These are phyloP conservation scores for Lobulomyces angularis DNA, from an alignment of 192 early-diverging fungal genomes.

Conservation along the genomic window DNA sequence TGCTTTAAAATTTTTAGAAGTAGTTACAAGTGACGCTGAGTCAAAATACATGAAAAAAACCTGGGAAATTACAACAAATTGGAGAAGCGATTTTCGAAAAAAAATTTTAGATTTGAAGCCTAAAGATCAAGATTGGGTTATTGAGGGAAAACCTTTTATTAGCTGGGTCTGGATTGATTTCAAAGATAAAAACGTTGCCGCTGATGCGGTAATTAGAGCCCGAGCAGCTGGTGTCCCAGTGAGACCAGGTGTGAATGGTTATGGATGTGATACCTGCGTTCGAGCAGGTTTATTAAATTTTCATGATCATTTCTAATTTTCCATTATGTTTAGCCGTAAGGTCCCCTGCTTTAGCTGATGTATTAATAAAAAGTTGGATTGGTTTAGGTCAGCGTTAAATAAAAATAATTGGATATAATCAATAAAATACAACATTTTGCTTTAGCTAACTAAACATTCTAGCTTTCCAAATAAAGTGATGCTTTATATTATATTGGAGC, in stretches of 20 bases:
- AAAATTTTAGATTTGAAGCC: slow-evolving; percentile 23
- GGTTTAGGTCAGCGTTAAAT: too few relatives aligned
- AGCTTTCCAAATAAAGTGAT: too few relatives aligned
- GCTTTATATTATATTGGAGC: too few relatives aligned
- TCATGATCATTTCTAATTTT: too few relatives aligned
- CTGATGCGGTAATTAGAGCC: slow-evolving; percentile 51
- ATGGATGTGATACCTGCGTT: slow-evolving; percentile 59
- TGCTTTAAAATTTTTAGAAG: slow-evolving; percentile 70
- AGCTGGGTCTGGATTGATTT: slow-evolving; percentile 86
- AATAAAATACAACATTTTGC: too few relatives aligned
- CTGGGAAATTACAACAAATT: slow-evolving; percentile 59
- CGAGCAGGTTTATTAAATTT: slow-evolving; percentile 67
- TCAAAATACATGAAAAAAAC: slow-evolving; percentile 56
- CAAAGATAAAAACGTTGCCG: slow-evolving; percentile 37
- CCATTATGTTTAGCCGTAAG: too few relatives aligned
- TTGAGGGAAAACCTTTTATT: slow-evolving; percentile 61
- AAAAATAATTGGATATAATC: too few relatives aligned
- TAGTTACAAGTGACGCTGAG: slow-evolving; percentile 53
- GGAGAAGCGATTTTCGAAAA: slow-evolving; percentile 40
- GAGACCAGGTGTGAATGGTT: slow-evolving; percentile 62
- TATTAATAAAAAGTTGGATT: too few relatives aligned
- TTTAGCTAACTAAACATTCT: too few relatives aligned
- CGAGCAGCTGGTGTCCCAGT: slow-evolving; percentile 74
- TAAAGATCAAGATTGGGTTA: slow-evolving; percentile 39
- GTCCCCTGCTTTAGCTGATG: too few relatives aligned